Evolutionary conservation across 495 filamentous ascomycete genomes (phyloP).

Genomic region (Penicillium roqueforti): DNA sequence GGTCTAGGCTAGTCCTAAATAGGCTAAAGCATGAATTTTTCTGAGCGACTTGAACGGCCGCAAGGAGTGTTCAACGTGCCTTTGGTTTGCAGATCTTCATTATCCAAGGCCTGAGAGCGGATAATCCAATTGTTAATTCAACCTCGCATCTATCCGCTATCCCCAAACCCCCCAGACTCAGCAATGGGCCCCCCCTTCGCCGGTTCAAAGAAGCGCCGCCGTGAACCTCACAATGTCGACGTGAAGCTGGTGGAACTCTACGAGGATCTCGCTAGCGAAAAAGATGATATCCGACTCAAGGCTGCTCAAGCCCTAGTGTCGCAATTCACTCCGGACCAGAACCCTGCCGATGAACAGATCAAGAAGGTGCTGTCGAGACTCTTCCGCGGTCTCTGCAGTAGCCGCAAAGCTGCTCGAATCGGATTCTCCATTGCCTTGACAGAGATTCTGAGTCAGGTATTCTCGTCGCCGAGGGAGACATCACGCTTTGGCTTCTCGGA

Average conservation of each 20-base stretch:
- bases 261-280: slow-evolving; percentile 51
- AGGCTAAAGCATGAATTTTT: slow-evolving; percentile 26
- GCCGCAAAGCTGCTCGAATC: slow-evolving; percentile 79
- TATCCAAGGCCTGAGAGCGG: slow-evolving; percentile 5
- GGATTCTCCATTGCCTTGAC: slow-evolving; percentile 91
- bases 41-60: slow-evolving; percentile 14
- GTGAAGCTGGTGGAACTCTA: slow-evolving; percentile 52
- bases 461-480: slow-evolving; percentile 23
- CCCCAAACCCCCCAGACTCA: not conserved
- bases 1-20: slow-evolving; percentile 15
- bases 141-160: slow-evolving; percentile 3
- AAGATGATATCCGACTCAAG: slow-evolving; percentile 48
- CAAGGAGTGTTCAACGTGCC: slow-evolving; percentile 15
- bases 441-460: slow-evolving; percentile 66
- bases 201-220: slow-evolving; percentile 44
- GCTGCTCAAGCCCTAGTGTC: slow-evolving; percentile 45
- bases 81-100: slow-evolving; percentile 1
- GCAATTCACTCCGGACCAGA: slow-evolving; percentile 44
- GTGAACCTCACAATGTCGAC: slow-evolving; percentile 45
- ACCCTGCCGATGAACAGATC: slow-evolving; percentile 39
- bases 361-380: slow-evolving; percentile 55
- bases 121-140: not conserved
- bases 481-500: slow-evolving; percentile 42
- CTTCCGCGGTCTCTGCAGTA: slow-evolving; percentile 84
- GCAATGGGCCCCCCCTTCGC: slow-evolving; percentile 25